Percentiles rank a stretch among this genome's conserved stretches.
Conservation (phyloP, 345 rosid genomes). For the Arabidopsis arenosa region DNA sequence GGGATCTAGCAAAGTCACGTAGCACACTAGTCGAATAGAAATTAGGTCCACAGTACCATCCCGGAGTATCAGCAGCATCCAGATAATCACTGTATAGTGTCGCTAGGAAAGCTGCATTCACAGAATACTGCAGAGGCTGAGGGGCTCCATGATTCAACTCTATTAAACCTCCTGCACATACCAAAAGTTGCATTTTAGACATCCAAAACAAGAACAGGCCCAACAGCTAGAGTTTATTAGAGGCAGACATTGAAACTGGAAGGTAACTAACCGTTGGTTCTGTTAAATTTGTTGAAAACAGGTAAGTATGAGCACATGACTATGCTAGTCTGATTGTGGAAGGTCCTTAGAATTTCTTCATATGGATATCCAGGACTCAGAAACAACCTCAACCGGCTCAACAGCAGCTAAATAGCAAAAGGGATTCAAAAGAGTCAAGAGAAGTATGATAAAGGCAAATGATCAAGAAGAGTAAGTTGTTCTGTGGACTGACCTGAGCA, state of each 20-base stretch:
- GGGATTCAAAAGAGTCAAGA: neutral
- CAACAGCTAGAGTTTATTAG: conserved; percentile 12
- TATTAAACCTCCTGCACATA: conserved; percentile 74
- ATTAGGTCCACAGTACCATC: conserved; percentile 95
- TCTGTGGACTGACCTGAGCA: conserved; percentile 68
- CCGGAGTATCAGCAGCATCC: conserved; percentile 96
- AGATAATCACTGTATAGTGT: conserved; percentile 83
- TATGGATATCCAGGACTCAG: conserved; percentile 93
- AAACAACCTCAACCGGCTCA: conserved; percentile 87
- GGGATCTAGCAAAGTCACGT: conserved; percentile 83
- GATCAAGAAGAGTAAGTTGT: conserved; percentile 8
- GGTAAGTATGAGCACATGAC: conserved; percentile 84
- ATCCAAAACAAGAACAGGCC: conserved; percentile 25
- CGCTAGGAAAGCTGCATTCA: conserved; percentile 92
- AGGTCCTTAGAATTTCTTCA: conserved; percentile 84
- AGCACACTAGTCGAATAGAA: conserved; percentile 72
- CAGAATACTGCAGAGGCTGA: conserved; percentile 95
- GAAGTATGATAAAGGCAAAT: neutral
- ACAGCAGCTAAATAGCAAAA: conserved; percentile 60
- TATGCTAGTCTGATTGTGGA: conserved; percentile 87
- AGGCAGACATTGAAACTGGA: conserved; percentile 10
- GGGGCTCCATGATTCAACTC: conserved; percentile 90
- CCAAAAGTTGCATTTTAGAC: conserved; percentile 18
- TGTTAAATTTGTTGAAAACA: conserved; percentile 66
- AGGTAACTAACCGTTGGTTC: conserved; percentile 63